Evolutionary conservation across 805 yeast genomes (phyloP).

Genomic region (Komagataella pseudopastoris): DNA sequence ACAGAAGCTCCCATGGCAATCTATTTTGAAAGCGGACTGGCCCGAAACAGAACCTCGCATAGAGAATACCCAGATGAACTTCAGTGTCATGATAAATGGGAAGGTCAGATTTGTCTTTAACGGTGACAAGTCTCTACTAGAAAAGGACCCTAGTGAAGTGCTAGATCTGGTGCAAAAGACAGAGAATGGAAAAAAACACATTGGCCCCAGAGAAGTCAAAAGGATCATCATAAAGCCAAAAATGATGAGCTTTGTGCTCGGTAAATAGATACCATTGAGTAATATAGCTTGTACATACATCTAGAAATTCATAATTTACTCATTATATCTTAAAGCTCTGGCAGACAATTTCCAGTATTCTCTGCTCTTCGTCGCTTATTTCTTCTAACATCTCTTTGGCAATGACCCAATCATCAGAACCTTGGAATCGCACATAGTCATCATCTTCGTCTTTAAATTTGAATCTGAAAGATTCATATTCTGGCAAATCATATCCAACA

Average conservation of each 20-base stretch:
- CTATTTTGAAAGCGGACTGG: slow-evolving; percentile 51
- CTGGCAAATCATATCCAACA: slow-evolving; percentile 41
- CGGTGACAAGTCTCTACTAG: slow-evolving; percentile 18
- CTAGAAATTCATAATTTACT: not conserved
- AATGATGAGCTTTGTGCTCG: slow-evolving; percentile 27
- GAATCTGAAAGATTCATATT: slow-evolving; percentile 44
- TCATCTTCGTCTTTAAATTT: slow-evolving; percentile 93
- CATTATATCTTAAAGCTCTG: not conserved
- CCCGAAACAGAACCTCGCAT: slow-evolving; percentile 33
- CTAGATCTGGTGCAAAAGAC: slow-evolving; percentile 20
- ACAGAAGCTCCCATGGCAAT: slow-evolving; percentile 21
- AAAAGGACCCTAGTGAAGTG: slow-evolving; percentile 18
- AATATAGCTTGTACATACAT: not conserved
- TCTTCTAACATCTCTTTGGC: slow-evolving; percentile 62
- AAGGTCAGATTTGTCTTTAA: slow-evolving; percentile 36
- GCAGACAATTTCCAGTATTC: slow-evolving; percentile 12
- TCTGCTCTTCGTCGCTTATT: slow-evolving; percentile 28
- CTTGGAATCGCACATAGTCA: slow-evolving; percentile 73
- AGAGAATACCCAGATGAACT: slow-evolving; percentile 26
- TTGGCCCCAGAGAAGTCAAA: slow-evolving; percentile 27
- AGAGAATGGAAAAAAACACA: slow-evolving; percentile 25
- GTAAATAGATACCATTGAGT: not conserved
- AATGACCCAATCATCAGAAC: slow-evolving; percentile 79
- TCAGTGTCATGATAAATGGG: slow-evolving; percentile 63
- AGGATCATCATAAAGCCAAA: slow-evolving; percentile 43